These are phyloP conservation scores for Syzygium aqueum DNA, from an alignment of 345 rosid species.

Conservation along the genomic window DNA sequence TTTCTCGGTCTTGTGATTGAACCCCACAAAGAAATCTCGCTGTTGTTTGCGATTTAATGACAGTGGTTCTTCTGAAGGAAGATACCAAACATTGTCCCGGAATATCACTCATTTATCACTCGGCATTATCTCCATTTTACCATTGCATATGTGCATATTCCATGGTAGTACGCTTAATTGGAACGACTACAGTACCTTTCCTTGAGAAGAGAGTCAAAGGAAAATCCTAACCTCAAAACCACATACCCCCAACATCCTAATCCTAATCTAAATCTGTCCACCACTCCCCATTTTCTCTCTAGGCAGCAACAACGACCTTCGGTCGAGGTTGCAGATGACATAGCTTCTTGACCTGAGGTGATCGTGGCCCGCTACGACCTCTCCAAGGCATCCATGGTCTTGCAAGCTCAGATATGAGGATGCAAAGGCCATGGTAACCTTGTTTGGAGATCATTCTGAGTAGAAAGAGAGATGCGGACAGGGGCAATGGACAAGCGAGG, in stretches of 20 bases:
- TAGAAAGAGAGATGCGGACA: not conserved
- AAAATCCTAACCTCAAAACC: not conserved
- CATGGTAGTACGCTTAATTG: not conserved
- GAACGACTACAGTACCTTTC: not conserved
- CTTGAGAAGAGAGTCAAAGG: not conserved
- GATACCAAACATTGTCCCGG: not conserved
- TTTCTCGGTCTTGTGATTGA: not conserved
- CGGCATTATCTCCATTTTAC: not conserved
- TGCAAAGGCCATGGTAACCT: not conserved
- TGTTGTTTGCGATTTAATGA: not conserved
- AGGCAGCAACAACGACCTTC: not conserved
- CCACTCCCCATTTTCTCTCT: not conserved
- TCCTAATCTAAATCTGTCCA: not conserved
- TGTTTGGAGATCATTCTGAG: not conserved
- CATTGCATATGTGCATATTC: not conserved
- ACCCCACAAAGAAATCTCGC: not conserved
- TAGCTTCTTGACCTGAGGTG: not conserved
- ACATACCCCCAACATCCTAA: not conserved
- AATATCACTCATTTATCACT: not conserved
- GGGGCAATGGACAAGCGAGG: not conserved
- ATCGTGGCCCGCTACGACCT: not conserved
- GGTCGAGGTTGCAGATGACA: rapidly evolving
- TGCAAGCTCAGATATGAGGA: not conserved
- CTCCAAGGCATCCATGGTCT: not conserved
- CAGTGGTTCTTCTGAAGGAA: not conserved